Evolutionary conservation across 495 filamentous ascomycete species (phyloP), one percentile per base, ranked within the genome.

Genomic region (Neurospora cerealis): DNA sequence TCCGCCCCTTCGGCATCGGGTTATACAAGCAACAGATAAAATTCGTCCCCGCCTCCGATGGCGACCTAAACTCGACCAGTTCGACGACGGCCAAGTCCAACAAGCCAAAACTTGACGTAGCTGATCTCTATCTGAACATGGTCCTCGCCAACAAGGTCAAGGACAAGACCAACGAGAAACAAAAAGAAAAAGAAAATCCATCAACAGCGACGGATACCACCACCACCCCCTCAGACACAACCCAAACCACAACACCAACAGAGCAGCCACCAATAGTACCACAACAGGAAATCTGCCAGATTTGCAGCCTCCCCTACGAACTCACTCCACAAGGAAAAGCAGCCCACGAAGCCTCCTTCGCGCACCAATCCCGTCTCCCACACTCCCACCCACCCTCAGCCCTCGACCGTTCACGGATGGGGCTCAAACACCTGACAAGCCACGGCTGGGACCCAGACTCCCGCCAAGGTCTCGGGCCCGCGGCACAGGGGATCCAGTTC

Each of bases 401-500:
- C 72, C 82, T 97, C 2, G 92, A 97, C 80, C 91, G 95, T n/a
- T 86, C 85, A 3, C 87, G 92, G 42, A 89, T 89, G 80, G 95
- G 95, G 0, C 85, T 98, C 9, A 86, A 87, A 72, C 90, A 93
- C 70, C 88, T 98, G 4, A 86, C 90, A 39, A 85, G 89, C 1
- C 90, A 93, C 75, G 95, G 95, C 44, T 98, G 93, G 92, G 93
- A 97, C 79, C 94, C 93, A 0, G 94, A 98, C 81, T 86, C 88
- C 42, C 83, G 93, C 32, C 77, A 83, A 7, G 95, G 95, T 0
- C 86, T 98, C 0, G 95, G 95, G 0, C 86, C 86, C 24, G 74
- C 79, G 1, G 90, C 92, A 2, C 88, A 95, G 78, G 95, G 95
- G 4, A 91, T 93, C 38, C 84, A 88, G 69, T 89, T 88, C 75